Evolutionary conservation across 495 filamentous ascomycete species (phyloP).

Genomic region (Neurospora sp.): DNA sequence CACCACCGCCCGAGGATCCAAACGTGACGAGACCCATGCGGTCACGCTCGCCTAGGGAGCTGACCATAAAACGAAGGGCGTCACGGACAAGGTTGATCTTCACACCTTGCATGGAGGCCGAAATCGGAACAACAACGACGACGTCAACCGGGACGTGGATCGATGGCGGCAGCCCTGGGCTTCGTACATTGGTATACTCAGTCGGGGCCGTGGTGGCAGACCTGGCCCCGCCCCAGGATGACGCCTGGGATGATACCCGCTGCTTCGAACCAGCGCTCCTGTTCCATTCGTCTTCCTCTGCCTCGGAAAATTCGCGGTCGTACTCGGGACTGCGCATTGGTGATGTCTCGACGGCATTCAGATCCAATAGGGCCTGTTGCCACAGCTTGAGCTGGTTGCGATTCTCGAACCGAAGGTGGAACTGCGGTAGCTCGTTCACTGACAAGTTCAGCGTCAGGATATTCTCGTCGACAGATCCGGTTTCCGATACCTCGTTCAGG

Average conservation of each 20-base stretch:
- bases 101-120: slow-evolving; percentile 96
- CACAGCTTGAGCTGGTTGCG: slow-evolving; percentile 80
- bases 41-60: slow-evolving; percentile 84
- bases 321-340: slow-evolving; percentile 58
- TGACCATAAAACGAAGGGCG: slow-evolving; percentile 84
- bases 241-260: slow-evolving; percentile 79
- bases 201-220: slow-evolving; percentile 69
- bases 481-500: slow-evolving; percentile 76
- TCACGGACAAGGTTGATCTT: slow-evolving; percentile 97
- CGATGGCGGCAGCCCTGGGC: slow-evolving; percentile 41
- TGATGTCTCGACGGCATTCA: slow-evolving; percentile 57
- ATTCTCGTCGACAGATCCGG: slow-evolving; percentile 56
- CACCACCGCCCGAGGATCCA: slow-evolving; percentile 86
- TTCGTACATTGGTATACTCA: slow-evolving; percentile 61
- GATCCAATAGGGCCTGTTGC: slow-evolving; percentile 78
- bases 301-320: slow-evolving; percentile 69
- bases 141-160: slow-evolving; percentile 91
- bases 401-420: slow-evolving; percentile 86
- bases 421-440: slow-evolving; percentile 90
- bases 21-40: slow-evolving; percentile 98
- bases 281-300: slow-evolving; percentile 87
- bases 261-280: slow-evolving; percentile 49
- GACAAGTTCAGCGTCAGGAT: slow-evolving; percentile 85
- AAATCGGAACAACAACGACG: slow-evolving; percentile 93
- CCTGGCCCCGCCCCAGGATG: slow-evolving; percentile 72